Conservation (phyloP, 495 filamentous ascomycete genomes). For the Tuber microsphaerosporum region DNA sequence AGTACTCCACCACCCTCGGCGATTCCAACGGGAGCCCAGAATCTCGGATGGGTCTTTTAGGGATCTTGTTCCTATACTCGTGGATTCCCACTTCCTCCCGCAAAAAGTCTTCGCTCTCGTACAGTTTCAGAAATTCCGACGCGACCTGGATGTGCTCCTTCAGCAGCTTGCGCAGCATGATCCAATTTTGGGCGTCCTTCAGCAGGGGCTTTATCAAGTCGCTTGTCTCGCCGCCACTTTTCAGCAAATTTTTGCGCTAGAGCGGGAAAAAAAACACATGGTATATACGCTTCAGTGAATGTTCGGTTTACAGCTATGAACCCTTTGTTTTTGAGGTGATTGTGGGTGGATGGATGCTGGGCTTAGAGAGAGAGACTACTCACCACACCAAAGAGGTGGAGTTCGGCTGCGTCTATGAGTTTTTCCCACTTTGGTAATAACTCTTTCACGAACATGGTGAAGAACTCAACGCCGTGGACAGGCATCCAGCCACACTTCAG, state of each 20-base stretch:
- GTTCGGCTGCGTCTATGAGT: slow-evolving; percentile 19
- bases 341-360: not conserved
- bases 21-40: not conserved
- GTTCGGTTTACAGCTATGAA: not conserved
- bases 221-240: slow-evolving; percentile 23
- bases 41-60: not conserved
- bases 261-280: not conserved
- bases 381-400: slow-evolving; percentile 18
- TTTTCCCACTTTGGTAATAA: slow-evolving; percentile 25
- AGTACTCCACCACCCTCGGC: not conserved
- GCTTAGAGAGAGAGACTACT: not conserved
- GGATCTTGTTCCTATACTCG: not conserved
- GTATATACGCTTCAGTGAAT: not conserved
- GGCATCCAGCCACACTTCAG: slow-evolving; percentile 25
- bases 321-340: not conserved
- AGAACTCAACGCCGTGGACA: slow-evolving; percentile 26
- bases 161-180: slow-evolving; percentile 21
- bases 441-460: slow-evolving; percentile 19
- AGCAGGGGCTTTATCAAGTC: slow-evolving; percentile 22
- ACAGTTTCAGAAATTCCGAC: slow-evolving; percentile 11
- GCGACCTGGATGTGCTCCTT: slow-evolving; percentile 19
- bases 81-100: slow-evolving; percentile 23
- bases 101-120: slow-evolving; percentile 11
- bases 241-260: slow-evolving; percentile 26
- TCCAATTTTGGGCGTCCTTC: slow-evolving; percentile 31